Evolutionary conservation across 2,329 filamentous ascomycete species (phyloP), one percentile per base, ranked within the genome.

Genomic region (Teratosphaeria destructans): DNA sequence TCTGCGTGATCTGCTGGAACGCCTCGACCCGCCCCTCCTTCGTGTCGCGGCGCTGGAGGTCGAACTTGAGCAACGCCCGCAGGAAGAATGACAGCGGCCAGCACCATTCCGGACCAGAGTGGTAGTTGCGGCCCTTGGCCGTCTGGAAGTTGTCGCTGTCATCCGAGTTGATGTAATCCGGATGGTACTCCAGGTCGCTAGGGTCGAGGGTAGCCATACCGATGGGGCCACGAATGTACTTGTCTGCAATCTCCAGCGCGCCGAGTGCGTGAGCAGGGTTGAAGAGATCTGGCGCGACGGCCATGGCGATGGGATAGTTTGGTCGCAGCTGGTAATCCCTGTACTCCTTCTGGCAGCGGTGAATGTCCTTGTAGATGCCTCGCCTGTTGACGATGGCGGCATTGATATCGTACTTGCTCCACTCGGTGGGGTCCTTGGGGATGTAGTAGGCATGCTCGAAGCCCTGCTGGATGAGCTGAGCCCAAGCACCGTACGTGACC

Each of bases 71-170:
- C 64, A 99, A 78, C 1, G 94, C 94, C 55, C 95, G 86, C 26
- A 96, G 80, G 80, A 96, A 99, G 79, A 91, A 99, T 4, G 94
- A 94, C 1, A 90, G 93, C 0, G 93, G 95, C 94, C 94, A 99
- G 27, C 96, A 78, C 94, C 94, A 99, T 74, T 99, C 94, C 0
- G 94, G 95, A 4, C 94, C 94, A 74, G 97, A 93, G 74, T 99
- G 94, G 76, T 99, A 99, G 75, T 97, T 99, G 59, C 94, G 83
- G 56, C 94, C 94, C 75, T 97, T 97, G 67, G 88, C 85, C 0
- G 93, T 97, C 11, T 89, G 84, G 70, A 96, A 97, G 73, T 97
- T 89, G 12, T 84, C 85, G 61, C 87, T 93, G 75, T 99, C 94
- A 70, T 97, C 93, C 66, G 87, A 89, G 77, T 99, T 99, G 79